Base-by-base conservation (phyloP, 345 rosid species). In the Melastoma malabathricum region DNA sequence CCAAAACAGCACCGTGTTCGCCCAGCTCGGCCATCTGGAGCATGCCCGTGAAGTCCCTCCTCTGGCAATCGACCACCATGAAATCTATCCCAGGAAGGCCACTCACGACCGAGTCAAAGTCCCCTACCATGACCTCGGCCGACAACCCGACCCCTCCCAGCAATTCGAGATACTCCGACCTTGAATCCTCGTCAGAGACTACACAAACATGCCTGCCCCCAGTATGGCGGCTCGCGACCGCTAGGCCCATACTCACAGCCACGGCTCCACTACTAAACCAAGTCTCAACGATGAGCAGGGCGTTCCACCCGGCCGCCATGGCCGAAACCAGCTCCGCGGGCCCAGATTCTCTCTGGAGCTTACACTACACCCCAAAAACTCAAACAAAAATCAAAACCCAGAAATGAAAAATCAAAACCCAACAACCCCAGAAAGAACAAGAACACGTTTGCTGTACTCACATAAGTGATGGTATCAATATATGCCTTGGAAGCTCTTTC, bases 241-340 rank as follows among this genome's bases (percentile, higher is more conserved):
- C 80, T 0, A 89, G 72, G 10, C 95, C 97, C 4, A 81, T 60
- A 74, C 97, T 89, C 15, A 84, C 78, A 19, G 88, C 60, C 29
- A 73, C 52, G 0, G 86, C 78, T n/a, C 76, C 75, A 38, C 88
- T 88, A 34, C 65, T 53, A 4, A 80, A 62, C 95, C 97, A 83
- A 1, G 90, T 72, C 50, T 89, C 97, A 2, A 86, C 76, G 14
- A 86, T 80, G 39, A 86, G 61, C 50, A 65, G 81, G 0, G 94
- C 64, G 75, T 79, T 81, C 94, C 94, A 86, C 16, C 97, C 97
- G 6, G 95, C 95, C 0, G 95, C 97, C 66, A 76, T 83, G 45
- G 97, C 94, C 0, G 97, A 77, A 19, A 86, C 69, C 12, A 89
- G 68, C 80, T 89, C 95, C 0, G 94, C 65, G 0, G 72, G 83